Percentiles rank a stretch among this genome's conserved stretches.
Conservation (phyloP, 2,329 filamentous ascomycete species). For the Microdochium nivale region DNA sequence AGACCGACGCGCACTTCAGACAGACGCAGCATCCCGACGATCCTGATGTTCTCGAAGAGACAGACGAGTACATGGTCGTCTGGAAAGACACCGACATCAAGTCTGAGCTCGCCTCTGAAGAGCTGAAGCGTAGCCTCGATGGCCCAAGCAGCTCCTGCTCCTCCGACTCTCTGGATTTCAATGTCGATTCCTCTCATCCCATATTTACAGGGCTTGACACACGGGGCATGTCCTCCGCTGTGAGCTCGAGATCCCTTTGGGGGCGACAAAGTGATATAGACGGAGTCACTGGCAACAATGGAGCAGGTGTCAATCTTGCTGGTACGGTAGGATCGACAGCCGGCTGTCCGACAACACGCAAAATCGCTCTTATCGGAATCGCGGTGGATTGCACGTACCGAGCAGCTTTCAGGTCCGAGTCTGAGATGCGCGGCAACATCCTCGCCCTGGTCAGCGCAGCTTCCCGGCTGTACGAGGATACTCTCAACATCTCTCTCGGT, state of each 20-base stretch:
- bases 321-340: constrained; percentile 69
- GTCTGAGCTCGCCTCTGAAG: constrained; percentile 34
- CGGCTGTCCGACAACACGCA: constrained; percentile 87
- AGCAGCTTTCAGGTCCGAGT: constrained; percentile 55
- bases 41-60: constrained; percentile 48
- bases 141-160: constrained; percentile 47
- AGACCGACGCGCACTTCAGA: constrained; percentile 65
- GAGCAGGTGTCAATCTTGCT: constrained; percentile 69
- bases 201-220: constrained; percentile 47
- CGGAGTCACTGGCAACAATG: constrained; percentile 61
- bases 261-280: constrained; percentile 61
- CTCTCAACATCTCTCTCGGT: constrained; percentile 91
- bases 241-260: constrained; percentile 58
- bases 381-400: constrained; percentile 92
- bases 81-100: constrained; percentile 85
- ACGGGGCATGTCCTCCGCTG: constrained; percentile 47
- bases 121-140: constrained; percentile 53
- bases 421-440: constrained; percentile 63
- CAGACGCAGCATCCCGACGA: constrained; percentile 65
- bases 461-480: constrained; percentile 77
- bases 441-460: constrained; percentile 80
- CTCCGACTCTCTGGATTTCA: constrained; percentile 73
- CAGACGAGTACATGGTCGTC: constrained; percentile 74
- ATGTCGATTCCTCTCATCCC: constrained; percentile 63
- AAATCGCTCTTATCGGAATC: constrained; percentile 83